A percentile compares a stretch with the other conserved stretches of the same genome.
Conservation (phyloP, 2,329 filamentous ascomycete genomes). For the Didymella exigua region DNA sequence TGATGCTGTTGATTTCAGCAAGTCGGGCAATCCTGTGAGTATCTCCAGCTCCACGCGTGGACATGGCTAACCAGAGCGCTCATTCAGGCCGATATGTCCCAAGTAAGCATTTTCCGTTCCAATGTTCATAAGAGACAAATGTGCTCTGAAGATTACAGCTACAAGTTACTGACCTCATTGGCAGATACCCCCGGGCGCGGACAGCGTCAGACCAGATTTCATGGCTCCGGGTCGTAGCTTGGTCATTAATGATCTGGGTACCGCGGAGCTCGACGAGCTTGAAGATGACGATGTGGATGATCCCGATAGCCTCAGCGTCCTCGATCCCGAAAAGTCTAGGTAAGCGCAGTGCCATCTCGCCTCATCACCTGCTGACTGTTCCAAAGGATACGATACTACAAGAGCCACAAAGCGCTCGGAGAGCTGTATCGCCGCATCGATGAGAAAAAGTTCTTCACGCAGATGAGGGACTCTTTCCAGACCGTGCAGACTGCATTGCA, state of each 20-base stretch:
- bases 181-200: constrained; percentile 22
- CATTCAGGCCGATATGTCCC: constrained; percentile 14
- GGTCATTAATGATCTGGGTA: constrained; percentile 42
- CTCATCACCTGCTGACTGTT: neutral
- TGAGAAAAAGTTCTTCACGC: constrained; percentile 65
- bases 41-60: neutral
- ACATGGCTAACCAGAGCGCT: neutral
- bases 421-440: constrained; percentile 74
- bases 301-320: constrained; percentile 35
- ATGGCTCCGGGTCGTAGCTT: constrained; percentile 56
- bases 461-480: constrained; percentile 31
- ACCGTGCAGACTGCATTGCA: constrained; percentile 1
- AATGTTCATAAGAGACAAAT: no score
- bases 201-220: constrained; percentile 56
- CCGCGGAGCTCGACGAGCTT: constrained; percentile 30
- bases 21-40: constrained; percentile 32
- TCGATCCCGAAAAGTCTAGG: constrained; percentile 53
- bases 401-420: constrained; percentile 71
- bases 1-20: constrained; percentile 41
- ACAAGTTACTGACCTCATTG: neutral
- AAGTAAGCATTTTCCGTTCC: neutral
- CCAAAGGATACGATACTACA: constrained; percentile 62
- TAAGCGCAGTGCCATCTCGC: neutral
- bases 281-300: constrained; percentile 47
- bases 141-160: neutral